Evolutionary conservation across 306 rosid species (phyloP).

Genomic region (Carpinus fangiana): DNA sequence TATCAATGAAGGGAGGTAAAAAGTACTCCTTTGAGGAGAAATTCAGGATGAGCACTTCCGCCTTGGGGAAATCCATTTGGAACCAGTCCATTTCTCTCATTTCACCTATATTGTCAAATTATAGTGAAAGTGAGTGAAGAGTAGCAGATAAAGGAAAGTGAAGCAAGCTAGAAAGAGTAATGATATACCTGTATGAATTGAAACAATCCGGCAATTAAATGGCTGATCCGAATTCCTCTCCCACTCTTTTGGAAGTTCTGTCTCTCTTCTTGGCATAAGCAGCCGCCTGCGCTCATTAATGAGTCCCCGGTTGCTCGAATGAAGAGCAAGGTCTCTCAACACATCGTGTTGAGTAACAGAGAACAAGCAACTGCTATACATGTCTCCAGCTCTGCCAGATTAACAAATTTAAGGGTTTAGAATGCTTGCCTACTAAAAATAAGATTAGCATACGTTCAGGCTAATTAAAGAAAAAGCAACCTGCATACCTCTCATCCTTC

Average conservation of each 20-base stretch:
- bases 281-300: constrained; percentile 53
- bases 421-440: neutral
- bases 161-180: neutral
- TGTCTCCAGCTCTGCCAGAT: constrained; percentile 60
- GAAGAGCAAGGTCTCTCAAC: constrained; percentile 77
- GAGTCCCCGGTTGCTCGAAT: constrained; percentile 46
- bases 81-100: constrained; percentile 85
- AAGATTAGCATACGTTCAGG: neutral
- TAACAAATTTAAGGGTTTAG: constrained; percentile 25
- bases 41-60: constrained; percentile 78
- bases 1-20: constrained; percentile 66
- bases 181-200: constrained; percentile 78
- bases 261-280: constrained; percentile 76
- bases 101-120: constrained; percentile 54
- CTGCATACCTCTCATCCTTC: constrained; percentile 66
- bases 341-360: constrained; percentile 86
- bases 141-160: neutral
- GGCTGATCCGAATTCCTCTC: constrained; percentile 48
- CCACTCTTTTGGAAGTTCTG: constrained; percentile 78
- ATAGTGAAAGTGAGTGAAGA: constrained; percentile 13
- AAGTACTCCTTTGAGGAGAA: constrained; percentile 65
- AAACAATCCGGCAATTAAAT: constrained; percentile 71
- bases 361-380: constrained; percentile 68
- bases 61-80: constrained; percentile 66
- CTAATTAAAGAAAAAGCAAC: neutral